Evolutionary conservation across 2,329 filamentous ascomycete species (phyloP), one percentile per base, ranked within the genome.

Genomic region (Xylaria sp.): DNA sequence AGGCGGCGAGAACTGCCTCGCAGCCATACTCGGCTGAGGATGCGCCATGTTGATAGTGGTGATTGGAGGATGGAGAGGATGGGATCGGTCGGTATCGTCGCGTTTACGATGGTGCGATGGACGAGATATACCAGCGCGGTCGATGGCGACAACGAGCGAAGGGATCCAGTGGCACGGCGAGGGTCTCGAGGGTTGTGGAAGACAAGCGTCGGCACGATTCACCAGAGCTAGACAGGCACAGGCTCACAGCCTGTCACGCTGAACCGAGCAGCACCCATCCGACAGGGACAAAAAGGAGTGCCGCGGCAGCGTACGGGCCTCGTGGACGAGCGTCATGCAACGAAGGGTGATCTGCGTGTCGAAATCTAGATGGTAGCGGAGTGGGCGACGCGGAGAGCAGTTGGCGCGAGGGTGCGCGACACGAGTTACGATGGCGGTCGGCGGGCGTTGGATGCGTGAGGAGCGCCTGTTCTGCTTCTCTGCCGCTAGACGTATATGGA

Each of bases 191-290:
- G 11, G 17, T 3, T 6, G 21, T 23, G 19, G 42, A 45, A 4
- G n/a, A 35, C 28, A 35, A n/a, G 57, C 12, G 61, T 53, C 15
- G 49, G 5, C 57, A 43, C 51, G 58, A 53, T 47, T 68, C 58
- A 67, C 66, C 64, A 60, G 50, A 68, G 65, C 76, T 76, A 80
- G 79, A 78, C 82, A 78, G 76, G 74, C 75, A 79, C 82, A 78
- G 76, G 74, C 75, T 77, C 60, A 65, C 57, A 79, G 83, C 83
- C 82, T 78, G 79, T 79, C 77, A 78, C 77, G 74, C 76, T 74
- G 70, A 72, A 75, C 73, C 76, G 74, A 74, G 74, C 73, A 74
- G 76, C 76, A 78, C 80, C 78, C 81, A 83, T 83, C 75, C 80
- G 80, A 78, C 73, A 73, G 73, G 50, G 46, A 51, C 61, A 19